Conservation (phyloP, 1,139 yeast genomes). For the Williopsis jadinii region DNA sequence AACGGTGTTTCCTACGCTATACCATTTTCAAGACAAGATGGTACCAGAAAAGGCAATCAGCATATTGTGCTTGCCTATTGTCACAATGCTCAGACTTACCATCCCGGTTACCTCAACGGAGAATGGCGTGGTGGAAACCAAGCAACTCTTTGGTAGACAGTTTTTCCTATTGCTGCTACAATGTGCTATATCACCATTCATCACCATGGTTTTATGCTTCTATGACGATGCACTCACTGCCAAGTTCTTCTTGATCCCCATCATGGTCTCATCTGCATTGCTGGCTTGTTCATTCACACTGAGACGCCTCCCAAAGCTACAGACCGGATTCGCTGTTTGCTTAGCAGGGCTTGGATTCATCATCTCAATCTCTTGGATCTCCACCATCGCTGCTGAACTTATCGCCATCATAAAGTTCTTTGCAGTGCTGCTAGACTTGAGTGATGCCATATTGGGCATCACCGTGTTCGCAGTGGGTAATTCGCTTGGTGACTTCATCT, state of each 20-base stretch:
- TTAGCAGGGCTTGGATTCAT: conserved; percentile 55
- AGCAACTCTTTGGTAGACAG: conserved; percentile 4
- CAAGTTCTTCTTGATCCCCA: conserved; percentile 7
- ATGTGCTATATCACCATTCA: conserved; percentile 16
- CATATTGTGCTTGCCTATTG: conserved; percentile 36
- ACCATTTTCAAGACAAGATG: conserved; percentile 18
- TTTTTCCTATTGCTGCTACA: conserved; percentile 15
- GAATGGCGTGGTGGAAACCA: conserved; percentile 7
- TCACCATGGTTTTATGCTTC: conserved; percentile 16
- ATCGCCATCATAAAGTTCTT: conserved; percentile 60
- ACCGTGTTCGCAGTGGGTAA: conserved; percentile 92
- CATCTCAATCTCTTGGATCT: conserved; percentile 65
- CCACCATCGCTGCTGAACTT: conserved; percentile 70
- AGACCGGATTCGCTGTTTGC: conserved; percentile 8
- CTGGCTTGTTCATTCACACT: background rate
- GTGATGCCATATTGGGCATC: conserved; percentile 76
- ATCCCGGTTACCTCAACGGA: conserved; percentile 37
- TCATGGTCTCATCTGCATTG: conserved; percentile 3
- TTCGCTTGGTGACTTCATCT: conserved; percentile 82
- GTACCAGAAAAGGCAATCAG: conserved; percentile 23
- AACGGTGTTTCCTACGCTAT: conserved; percentile 23
- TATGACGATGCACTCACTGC: conserved; percentile 4
- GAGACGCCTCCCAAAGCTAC: background rate
- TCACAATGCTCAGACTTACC: conserved; percentile 37
- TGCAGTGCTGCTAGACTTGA: conserved; percentile 52